phyloP scores from a whole-genome alignment of 2,329 filamentous ascomycete species.

The Fusarium sulawesiense region DNA sequence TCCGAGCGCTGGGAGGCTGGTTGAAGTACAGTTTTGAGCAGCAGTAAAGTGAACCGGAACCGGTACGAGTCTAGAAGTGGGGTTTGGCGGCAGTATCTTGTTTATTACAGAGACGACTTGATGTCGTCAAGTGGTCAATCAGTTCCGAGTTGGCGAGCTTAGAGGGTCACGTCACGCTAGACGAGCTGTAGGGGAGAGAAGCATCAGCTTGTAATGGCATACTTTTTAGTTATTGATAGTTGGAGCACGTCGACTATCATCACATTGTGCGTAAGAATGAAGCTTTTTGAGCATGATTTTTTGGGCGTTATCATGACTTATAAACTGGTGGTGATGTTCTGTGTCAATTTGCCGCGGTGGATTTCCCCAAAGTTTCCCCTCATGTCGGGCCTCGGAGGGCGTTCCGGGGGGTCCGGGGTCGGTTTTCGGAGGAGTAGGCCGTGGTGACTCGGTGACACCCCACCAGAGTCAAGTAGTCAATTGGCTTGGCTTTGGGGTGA shows the following conservation, averaged over 20 bases:
- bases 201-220: conserved; percentile 49
- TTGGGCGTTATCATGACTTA: neutral
- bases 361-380: conserved; percentile 6
- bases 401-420: conserved; percentile 38
- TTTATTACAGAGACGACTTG: conserved; percentile 41
- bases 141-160: conserved; percentile 34
- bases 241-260: conserved; percentile 34
- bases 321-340: neutral
- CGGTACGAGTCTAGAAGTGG: conserved; percentile 12
- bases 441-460: conserved; percentile 36
- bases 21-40: conserved; percentile 72
- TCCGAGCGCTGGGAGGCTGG: conserved; percentile 80
- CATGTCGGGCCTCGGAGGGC: conserved; percentile 34
- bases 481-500: conserved; percentile 21
- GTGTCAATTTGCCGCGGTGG: conserved; percentile 15
- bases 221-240: conserved; percentile 44
- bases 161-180: conserved; percentile 41
- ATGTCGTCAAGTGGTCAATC: conserved; percentile 24
- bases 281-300: neutral
- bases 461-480: conserved; percentile 27
- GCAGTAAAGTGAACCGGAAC: conserved; percentile 41
- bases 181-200: conserved; percentile 41
- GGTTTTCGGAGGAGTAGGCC: conserved; percentile 37
- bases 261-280: conserved; percentile 37
- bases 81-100: conserved; percentile 29